Evolutionary conservation across 345 rosid species (phyloP), one percentile per base, ranked within the genome.

Genomic region (Eucalyptus albens): DNA sequence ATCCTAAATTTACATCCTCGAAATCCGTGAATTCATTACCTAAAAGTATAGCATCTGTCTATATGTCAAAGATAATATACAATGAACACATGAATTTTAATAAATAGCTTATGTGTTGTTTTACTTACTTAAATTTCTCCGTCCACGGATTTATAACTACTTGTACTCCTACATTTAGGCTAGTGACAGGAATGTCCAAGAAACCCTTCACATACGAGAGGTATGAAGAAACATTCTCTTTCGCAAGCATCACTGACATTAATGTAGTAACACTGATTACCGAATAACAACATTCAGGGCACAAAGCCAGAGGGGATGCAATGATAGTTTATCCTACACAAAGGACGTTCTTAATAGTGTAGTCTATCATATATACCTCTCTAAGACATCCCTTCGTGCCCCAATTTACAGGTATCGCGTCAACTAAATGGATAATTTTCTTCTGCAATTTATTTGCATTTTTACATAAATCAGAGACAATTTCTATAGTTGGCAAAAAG

Each of bases 201-300:
- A 65, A 14, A 92, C 93, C 50, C 91, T 93, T 13, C 88, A 87
- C 37, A 60, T 88, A 87, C 65, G 88, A 45, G 60, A 91, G 92
- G 93, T 92, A 91, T 27, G 89, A 27, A 11, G 47, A 72, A 44
- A 59, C 16, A 37, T 72, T 51, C 29, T n/a, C 59, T 44, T 56
- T 77, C 9, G 4, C 5, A 42, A 24, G 47, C 47, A 21, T 55
- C 49, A 13, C n/a, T 3, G 15, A 45, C 29, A 24, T 13, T 65
- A 88, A 29, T 17, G 11, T 89, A 21, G 45, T 19, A 19, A 14
- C 19, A 60, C 26, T 47, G 13, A 85, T 24, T 40, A 47, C 26
- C 24, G 2, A 15, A 40, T 21, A 42, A 29, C 27, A 37, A 90
- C 6, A 6, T 42, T 40, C 50, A 91, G 91, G 93, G 91, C 31